phyloP scores from a whole-genome alignment of 1,284 basidiomycete genomes.

The Cutaneotrichosporon sp. region DNA sequence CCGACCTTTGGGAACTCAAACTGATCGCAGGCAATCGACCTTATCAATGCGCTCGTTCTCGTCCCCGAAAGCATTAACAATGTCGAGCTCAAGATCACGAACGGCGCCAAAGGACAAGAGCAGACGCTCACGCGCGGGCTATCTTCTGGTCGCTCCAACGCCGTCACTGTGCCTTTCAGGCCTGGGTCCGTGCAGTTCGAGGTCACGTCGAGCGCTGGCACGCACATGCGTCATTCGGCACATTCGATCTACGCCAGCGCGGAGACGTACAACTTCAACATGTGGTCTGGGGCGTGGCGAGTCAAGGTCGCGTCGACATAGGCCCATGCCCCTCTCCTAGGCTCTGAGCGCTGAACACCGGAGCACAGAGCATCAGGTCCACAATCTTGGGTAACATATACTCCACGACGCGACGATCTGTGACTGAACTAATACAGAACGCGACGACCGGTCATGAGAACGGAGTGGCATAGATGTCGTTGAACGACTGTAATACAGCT shows the following conservation, averaged over 20 bases:
- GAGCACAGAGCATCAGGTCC: too few species aligned
- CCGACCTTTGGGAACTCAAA: too few species aligned
- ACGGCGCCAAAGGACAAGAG: conserved; percentile 9
- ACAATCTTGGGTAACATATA: too few species aligned
- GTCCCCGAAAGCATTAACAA: conserved; percentile 11
- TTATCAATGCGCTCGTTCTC: conserved; percentile 39
- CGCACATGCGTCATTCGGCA: conserved; percentile 30
- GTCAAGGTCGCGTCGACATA: too few species aligned
- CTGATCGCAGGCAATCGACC: conserved; percentile 39
- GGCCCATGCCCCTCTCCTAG: too few species aligned
- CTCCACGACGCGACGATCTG: too few species aligned
- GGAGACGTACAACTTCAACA: conserved; percentile 44
- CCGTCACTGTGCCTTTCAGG: conserved; percentile 29
- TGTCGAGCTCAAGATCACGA: conserved; percentile 19
- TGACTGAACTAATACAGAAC: too few species aligned
- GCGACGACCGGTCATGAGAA: too few species aligned
- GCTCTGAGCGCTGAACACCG: too few species aligned
- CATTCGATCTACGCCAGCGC: conserved; percentile 18
- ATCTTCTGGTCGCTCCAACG: conserved; percentile 23
- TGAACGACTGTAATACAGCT: background rate
- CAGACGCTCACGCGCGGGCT: background rate
- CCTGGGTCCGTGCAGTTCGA: conserved; percentile 36
- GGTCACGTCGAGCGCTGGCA: conserved; percentile 17
- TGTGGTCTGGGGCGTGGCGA: conserved; percentile 42
- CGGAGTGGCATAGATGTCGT: too few species aligned